Evolutionary conservation across 2,329 filamentous ascomycete species (phyloP), one percentile per base, ranked within the genome.

Genomic region (Ambrosiella xylebori): DNA sequence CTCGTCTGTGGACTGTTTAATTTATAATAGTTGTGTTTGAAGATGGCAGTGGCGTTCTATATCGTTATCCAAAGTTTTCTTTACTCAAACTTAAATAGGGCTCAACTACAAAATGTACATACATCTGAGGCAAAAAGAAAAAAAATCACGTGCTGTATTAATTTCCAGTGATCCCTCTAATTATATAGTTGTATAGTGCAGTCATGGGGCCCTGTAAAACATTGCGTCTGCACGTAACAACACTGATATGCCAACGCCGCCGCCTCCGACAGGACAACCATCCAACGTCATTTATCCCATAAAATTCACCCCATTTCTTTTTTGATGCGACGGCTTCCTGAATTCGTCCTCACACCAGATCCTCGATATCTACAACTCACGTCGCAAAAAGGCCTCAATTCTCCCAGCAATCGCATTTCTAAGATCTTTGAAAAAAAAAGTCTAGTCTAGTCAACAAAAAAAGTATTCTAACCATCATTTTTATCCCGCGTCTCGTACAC

Each of bases 281-380:
- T 40, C n/a, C 37, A 54, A 54, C 52, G 52, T 54, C 52, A 54
- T 54, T 47, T 36, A 37, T 39, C 37, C 52, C 37, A 41, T 15
- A 17, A 27, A 44, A 37, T 38, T 54, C 52, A 36, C 52, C 52
- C 52, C 52, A 54, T 54, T 54, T 54, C 52, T 39, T 36, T 9
- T 15, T 41, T 54, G 52, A 37, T 37, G 15, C 52, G 35, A 54
- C 52, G 40, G 40, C 52, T 19, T 41, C 41, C 52, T 54, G n/a
- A 17, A 40, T 39, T 54, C 38, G 17, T 38, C 52, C 35, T 12
- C 47, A 35, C 47, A 35, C 27, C 4, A 11, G 35, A 47, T 17
- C 44, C 44, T 47, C n/a, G 7, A 47, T 47, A 15, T 7, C 44
- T 17, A 47, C 19, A 8, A 17, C 44, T 27, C 13, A 35, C 3